Conservation (phyloP, 2,329 filamentous ascomycete genomes). For the Botrytis cinerea region DNA sequence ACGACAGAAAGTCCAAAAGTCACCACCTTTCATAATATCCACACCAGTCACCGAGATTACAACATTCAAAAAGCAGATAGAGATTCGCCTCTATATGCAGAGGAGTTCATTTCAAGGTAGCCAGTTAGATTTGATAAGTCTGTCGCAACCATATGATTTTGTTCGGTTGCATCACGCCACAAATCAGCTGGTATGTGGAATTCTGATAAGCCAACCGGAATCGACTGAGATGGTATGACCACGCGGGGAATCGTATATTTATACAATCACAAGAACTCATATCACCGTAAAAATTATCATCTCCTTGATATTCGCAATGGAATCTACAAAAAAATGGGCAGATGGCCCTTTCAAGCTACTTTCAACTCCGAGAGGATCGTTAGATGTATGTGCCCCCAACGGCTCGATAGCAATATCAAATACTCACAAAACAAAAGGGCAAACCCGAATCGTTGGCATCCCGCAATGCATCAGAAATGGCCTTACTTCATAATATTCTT, state of each 20-base stretch:
- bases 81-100: not conserved
- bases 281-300: not conserved
- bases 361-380: constrained; percentile 20
- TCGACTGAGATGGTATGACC: not conserved
- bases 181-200: constrained; percentile 17
- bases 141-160: not conserved
- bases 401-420: not conserved
- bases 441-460: constrained; percentile 20
- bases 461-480: constrained; percentile 42
- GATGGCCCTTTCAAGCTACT: constrained; percentile 29
- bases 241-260: not conserved
- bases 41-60: not conserved
- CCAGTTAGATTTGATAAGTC: not conserved
- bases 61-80: not conserved
- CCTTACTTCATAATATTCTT: constrained; percentile 44
- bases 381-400: constrained; percentile 12
- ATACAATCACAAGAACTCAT: not conserved
- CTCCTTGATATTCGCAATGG: not conserved
- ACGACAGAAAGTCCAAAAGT: not conserved
- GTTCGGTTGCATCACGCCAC: constrained; percentile 17
- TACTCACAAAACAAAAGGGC: not conserved
- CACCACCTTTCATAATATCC: not conserved
- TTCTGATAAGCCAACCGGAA: constrained; percentile 4
- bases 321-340: constrained; percentile 25
- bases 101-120: too few species aligned